Percentiles rank a stretch among this genome's conserved stretches.
Conservation (phyloP, 2,329 filamentous ascomycete genomes). For the Epichloe sp. region DNA sequence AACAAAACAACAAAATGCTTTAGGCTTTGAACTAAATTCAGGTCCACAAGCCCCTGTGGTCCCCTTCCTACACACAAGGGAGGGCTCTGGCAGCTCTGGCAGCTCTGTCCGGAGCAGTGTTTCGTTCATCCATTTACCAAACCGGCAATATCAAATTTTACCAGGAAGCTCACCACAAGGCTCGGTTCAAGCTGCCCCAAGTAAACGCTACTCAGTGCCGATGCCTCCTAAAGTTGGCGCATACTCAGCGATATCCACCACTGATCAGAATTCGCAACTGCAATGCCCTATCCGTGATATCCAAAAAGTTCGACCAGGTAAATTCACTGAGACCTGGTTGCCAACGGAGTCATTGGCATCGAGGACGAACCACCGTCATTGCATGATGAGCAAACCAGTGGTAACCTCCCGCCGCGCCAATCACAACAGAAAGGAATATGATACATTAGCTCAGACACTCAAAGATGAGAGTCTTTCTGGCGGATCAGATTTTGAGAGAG, state of each 20-base stretch:
- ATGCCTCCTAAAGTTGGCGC: slow-evolving; percentile 25
- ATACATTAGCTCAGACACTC: slow-evolving; percentile 32
- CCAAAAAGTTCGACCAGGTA: slow-evolving; percentile 26
- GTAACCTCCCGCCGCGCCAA: slow-evolving; percentile 12
- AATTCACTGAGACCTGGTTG: slow-evolving; percentile 42
- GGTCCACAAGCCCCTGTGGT: slow-evolving; percentile 42
- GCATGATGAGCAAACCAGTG: not conserved
- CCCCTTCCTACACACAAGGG: slow-evolving; percentile 70
- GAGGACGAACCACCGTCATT: slow-evolving; percentile 40
- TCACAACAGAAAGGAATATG: slow-evolving; percentile 29
- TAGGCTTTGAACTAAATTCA: slow-evolving; percentile 30
- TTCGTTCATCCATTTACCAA: slow-evolving; percentile 41
- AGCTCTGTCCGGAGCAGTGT: slow-evolving; percentile 37
- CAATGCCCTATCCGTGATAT: slow-evolving; percentile 11
- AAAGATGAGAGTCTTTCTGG: slow-evolving; percentile 23
- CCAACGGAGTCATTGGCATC: slow-evolving; percentile 40
- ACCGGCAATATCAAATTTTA: slow-evolving; percentile 40
- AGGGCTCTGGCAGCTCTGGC: slow-evolving; percentile 22
- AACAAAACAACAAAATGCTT: slow-evolving; percentile 22
- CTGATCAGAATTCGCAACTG: slow-evolving; percentile 22
- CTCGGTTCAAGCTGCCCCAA: slow-evolving; percentile 28
- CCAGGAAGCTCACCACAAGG: slow-evolving; percentile 30
- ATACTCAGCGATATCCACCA: slow-evolving; percentile 37
- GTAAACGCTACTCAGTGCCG: slow-evolving; percentile 33
- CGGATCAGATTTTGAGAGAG: slow-evolving; percentile 28